Evolutionary conservation across 1,284 basidiomycete species (phyloP), one percentile per base, ranked within the genome.

Genomic region (Paramarasmius palmivorus): DNA sequence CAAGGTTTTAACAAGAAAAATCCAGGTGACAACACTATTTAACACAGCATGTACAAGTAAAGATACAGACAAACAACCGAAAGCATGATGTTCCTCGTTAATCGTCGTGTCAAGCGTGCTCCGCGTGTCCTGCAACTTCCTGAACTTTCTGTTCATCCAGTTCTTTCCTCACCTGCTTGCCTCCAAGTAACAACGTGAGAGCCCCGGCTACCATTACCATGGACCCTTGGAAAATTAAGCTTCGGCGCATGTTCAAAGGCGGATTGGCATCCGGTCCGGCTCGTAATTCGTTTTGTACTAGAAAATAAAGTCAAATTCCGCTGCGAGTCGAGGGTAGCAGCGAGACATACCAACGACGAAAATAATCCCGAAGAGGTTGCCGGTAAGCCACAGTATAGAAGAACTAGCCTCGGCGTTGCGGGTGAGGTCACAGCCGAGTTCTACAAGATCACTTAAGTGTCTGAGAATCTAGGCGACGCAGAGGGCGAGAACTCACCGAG

Each of bases 351-450:
- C 72, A 3, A 89, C 69, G 15, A 90, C 76, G 61, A 88, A 86
- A n/a, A 86, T 67, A 34, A 90, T 72, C 14, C 76, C 72, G 51
- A 84, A 74, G 0, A 86, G 55, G 61, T 92, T 92, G 19, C 82
- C 84, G 38, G 73, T 70, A 66, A 83, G 83, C 89, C 89, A 92
- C 20, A 92, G 63, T 23, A 90, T 64, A 0, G 90, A 86, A 0
- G 89, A 80, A 56, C 87, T 90, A 1, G 79, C 84, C 56, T 90
- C 88, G 2, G 90, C 80, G 61, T 90, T 91, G 54, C 86, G 76
- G 12, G 89, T 90, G 26, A 92, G 65, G 65, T 93, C 90, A 40
- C 83, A 86, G 9, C 77, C 85, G 22, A 93, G 78, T 63, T 93
- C 90, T 32, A 6, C 29, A 32, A n/a, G n/a, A n/a, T n/a, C n/a